These are phyloP conservation scores for Trapa incisa DNA, from an alignment of 345 rosid genomes.

Conservation along the genomic window DNA sequence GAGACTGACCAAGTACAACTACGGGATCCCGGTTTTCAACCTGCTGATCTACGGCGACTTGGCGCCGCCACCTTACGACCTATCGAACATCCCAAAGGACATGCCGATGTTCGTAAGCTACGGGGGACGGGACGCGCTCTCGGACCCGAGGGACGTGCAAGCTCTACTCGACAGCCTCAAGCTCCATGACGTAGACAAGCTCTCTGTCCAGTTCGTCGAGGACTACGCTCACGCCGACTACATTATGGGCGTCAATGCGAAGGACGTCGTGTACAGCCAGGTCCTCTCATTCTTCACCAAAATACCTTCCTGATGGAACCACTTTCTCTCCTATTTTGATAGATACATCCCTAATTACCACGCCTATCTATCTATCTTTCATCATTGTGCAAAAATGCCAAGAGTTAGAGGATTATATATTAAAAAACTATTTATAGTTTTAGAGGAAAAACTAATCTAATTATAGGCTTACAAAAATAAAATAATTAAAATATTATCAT, in stretches of 20 bases:
- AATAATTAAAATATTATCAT: no score
- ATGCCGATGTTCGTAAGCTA: conserved; percentile 66
- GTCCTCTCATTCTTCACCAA: conserved; percentile 38
- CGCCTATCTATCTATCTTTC: no score
- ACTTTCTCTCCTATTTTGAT: background rate
- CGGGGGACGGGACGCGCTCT: conserved; percentile 57
- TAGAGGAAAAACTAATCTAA: no score
- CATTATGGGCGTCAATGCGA: conserved; percentile 75
- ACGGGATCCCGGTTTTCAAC: conserved; percentile 39
- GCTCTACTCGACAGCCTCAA: conserved; percentile 44
- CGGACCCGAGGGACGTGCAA: conserved; percentile 53
- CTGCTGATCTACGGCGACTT: conserved; percentile 49
- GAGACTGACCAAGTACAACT: conserved; percentile 54
- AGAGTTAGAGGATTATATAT: no score
- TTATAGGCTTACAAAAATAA: no score
- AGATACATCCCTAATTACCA: no score
- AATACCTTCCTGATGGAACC: background rate
- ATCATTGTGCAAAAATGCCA: no score
- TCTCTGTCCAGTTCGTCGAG: conserved; percentile 44
- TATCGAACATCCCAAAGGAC: conserved; percentile 60
- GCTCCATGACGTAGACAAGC: conserved; percentile 54
- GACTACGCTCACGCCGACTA: conserved; percentile 81
- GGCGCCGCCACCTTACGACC: conserved; percentile 53
- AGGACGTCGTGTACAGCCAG: conserved; percentile 58
- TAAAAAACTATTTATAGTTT: no score